Evolutionary conservation across 306 rosid genomes (phyloP), one percentile per base, ranked within the genome.

Genomic region (Fragaria nilgerrensis): DNA sequence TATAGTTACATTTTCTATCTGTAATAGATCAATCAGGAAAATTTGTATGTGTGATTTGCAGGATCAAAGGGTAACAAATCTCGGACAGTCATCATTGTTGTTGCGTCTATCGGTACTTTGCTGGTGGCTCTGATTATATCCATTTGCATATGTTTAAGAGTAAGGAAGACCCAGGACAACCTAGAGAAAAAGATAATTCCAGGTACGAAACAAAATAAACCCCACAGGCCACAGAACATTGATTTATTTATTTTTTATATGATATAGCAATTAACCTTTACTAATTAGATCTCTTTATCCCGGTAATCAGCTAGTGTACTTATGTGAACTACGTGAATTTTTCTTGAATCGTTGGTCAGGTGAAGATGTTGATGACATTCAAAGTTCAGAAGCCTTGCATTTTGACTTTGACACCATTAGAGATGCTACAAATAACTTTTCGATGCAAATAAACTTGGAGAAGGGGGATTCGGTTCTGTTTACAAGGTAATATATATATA

Each of bases 381-480:
- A 4, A 73, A 70, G 62, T 36, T 22, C 23, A 3, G 82, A 83
- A 37, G 75, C 84, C 10, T 39, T 75, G 55, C 80, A 77, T 23
- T 82, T 81, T 15, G 76, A 74, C 63, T 86, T 84, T 43, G 75
- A 53, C 23, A 73, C 78, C 15, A 84, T 88, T 61, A 61, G 37
- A 73, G 63, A 44, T 0, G 86, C 88, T 0, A 86, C 90, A 4
- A n/a, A 85, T 71, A 41, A 85, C 61, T 88, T 90, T 68, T 83
- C 87, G 78, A 81, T 48, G 81, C 52, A 64, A 88, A 88, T 20
- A 88, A 83, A 49, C 83, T 88, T 44, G 92, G 96, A 56, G 74
- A 85, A 75, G 92, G 92, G 20, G 88, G 91, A 67, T 88, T 88
- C 78, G 96, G 96, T 47, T 62, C 77, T 61, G 88, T 88, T 76